Percentiles rank a stretch among this genome's conserved stretches.
Conservation (phyloP, 345 rosid genomes). For the Syzygium aromaticum region DNA sequence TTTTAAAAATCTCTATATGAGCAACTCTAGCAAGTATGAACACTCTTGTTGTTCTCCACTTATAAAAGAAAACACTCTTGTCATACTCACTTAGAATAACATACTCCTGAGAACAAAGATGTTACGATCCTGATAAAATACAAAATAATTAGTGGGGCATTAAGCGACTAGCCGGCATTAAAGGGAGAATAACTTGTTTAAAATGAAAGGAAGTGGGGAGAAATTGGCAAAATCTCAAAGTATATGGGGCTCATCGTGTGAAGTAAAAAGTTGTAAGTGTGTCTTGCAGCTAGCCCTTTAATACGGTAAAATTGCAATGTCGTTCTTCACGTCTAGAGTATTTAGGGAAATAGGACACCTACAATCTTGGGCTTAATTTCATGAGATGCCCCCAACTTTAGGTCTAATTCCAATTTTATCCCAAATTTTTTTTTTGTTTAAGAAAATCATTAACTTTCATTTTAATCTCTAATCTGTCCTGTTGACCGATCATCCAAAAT, state of each 20-base stretch:
- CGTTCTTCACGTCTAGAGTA: background rate
- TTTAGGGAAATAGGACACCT: background rate
- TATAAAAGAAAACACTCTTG: background rate
- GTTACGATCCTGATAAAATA: background rate
- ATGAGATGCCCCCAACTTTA: background rate
- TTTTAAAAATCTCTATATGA: background rate
- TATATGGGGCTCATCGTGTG: background rate
- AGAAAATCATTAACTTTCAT: background rate
- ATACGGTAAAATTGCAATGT: too few species aligned
- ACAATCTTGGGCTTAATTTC: background rate
- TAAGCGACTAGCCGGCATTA: background rate
- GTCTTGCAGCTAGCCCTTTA: background rate
- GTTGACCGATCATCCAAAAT: rapidly evolving
- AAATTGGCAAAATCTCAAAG: background rate
- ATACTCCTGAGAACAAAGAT: background rate
- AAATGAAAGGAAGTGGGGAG: background rate
- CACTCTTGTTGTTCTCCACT: background rate
- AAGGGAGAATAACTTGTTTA: background rate
- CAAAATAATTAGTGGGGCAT: background rate
- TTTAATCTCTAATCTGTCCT: rapidly evolving
- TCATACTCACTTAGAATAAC: background rate
- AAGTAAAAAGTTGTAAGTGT: background rate
- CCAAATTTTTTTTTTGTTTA: background rate
- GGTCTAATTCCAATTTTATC: background rate
- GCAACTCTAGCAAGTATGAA: background rate